These are phyloP conservation scores for Nemania abortiva DNA, from an alignment of 2,329 filamentous ascomycete species.

Conservation along the genomic window DNA sequence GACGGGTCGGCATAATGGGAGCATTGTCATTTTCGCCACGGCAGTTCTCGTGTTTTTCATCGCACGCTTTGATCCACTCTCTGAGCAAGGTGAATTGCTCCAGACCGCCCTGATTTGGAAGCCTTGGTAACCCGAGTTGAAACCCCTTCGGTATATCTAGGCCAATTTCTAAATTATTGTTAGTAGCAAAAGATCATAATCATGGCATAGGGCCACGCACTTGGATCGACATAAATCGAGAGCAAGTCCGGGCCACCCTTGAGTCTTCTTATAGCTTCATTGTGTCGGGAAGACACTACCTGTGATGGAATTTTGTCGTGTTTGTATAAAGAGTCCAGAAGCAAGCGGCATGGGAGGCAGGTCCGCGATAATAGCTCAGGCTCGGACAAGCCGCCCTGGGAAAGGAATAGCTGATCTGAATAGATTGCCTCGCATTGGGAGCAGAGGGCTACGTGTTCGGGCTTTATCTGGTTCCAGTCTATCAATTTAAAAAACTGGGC, in stretches of 20 bases:
- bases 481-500: conserved; percentile 6
- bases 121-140: conserved; percentile 27
- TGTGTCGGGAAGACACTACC: conserved; percentile 52
- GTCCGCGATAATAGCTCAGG: conserved; percentile 1
- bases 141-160: conserved; percentile 1
- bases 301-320: neutral
- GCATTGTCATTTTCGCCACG: neutral
- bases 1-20: conserved; percentile 27
- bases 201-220: neutral
- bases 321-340: neutral
- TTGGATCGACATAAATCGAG: conserved; percentile 27
- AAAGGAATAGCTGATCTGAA: conserved; percentile 2
- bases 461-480: conserved; percentile 3
- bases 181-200: neutral
- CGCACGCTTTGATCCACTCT: conserved; percentile 26
- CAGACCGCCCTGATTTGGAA: conserved; percentile 15
- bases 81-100: conserved; percentile 24
- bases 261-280: conserved; percentile 61
- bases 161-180: neutral
- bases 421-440: neutral
- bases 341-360: conserved; percentile 10
- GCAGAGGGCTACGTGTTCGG: neutral
- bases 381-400: neutral
- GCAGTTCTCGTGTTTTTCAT: conserved; percentile 14
- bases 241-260: conserved; percentile 25